Evolutionary conservation across 208 protist genomes (phyloP), one percentile per base, ranked within the genome.

Genomic region (Phytomonas serpens): DNA sequence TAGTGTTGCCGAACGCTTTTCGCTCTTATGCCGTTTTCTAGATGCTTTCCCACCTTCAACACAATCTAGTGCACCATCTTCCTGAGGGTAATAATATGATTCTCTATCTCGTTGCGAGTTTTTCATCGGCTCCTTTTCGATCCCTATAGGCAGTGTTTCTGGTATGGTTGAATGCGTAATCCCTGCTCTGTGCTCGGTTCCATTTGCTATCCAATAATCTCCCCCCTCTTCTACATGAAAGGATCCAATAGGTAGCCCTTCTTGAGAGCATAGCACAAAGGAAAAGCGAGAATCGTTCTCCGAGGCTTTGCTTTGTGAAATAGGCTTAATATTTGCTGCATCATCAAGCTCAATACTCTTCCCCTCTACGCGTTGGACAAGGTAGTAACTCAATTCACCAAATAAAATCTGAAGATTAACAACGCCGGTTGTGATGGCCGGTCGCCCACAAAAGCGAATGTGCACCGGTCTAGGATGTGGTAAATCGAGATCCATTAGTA

Each of bases 331-430:
- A 13, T 51, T 31, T 31, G 34, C 47, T 30, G 19, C 16, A 32
- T 33, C 6, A 38, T 65, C 33, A 69, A 31, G 29, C 16, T 27
- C 9, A 19, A 38, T 69, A 69, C 42, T 37, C 23, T 64, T 11
- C 33, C 61, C 31, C 30, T 71, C 19, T 71, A 70, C 69, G 63
- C 68, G 74, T 66, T 81, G 74, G 9, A 88, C 77, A 14, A 92
- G 76, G 14, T 84, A 73, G 73, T 82, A 92, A 10, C 81, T 71
- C 9, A 77, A 68, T 47, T 72, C 78, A 0, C 81, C 83, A n/a
- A 92, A 71, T 31, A 92, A 71, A 11, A 78, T 40, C 47, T 74
- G 72, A 10, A 92, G 75, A 66, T 92, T 92, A 16, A 92, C 82
- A 0, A 92, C 74, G 19, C 85, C 85, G 34, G 79, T 92, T 27